Evolutionary conservation across 2,329 filamentous ascomycete species (phyloP).

Genomic region (Emmonsia crescens): DNA sequence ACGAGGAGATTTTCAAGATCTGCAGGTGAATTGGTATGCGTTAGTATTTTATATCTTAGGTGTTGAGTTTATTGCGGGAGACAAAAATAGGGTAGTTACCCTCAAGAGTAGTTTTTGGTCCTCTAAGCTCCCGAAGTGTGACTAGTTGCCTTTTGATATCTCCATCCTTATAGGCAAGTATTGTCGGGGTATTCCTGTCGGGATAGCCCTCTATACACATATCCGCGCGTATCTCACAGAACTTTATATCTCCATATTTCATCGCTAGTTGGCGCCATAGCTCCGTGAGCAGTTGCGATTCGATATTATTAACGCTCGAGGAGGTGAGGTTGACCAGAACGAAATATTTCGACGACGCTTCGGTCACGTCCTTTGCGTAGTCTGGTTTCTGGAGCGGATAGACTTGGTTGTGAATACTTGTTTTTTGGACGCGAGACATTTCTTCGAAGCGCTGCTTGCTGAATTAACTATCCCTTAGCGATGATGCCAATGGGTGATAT

Average conservation of each 20-base stretch:
- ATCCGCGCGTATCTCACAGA: conserved; percentile 86
- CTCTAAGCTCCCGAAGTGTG: conserved; percentile 71
- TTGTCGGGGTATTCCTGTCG: conserved; percentile 86
- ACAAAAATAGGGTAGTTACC: conserved; percentile 20
- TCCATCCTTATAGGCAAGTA: conserved; percentile 82
- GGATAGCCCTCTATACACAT: conserved; percentile 96
- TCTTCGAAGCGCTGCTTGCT: conserved; percentile 76
- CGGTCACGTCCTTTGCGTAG: conserved; percentile 82
- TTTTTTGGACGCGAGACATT: conserved; percentile 61
- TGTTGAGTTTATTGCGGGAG: neutral
- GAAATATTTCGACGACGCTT: conserved; percentile 61
- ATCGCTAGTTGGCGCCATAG: conserved; percentile 74
- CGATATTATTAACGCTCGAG: conserved; percentile 64
- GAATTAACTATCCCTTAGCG: neutral
- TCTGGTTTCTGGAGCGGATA: conserved; percentile 93
- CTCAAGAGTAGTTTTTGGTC: conserved; percentile 56
- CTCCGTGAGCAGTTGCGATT: conserved; percentile 72
- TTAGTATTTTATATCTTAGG: neutral
- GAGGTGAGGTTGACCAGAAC: conserved; percentile 74
- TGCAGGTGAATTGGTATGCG: conserved; percentile 8
- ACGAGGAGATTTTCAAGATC: conserved; percentile 74
- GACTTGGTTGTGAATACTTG: conserved; percentile 75
- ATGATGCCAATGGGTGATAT: neutral
- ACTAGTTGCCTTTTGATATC: conserved; percentile 88
- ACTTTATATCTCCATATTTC: conserved; percentile 91